Evolutionary conservation across 1,284 basidiomycete genomes (phyloP), one percentile per base, ranked within the genome.

Genomic region (Dichomitus squalens): DNA sequence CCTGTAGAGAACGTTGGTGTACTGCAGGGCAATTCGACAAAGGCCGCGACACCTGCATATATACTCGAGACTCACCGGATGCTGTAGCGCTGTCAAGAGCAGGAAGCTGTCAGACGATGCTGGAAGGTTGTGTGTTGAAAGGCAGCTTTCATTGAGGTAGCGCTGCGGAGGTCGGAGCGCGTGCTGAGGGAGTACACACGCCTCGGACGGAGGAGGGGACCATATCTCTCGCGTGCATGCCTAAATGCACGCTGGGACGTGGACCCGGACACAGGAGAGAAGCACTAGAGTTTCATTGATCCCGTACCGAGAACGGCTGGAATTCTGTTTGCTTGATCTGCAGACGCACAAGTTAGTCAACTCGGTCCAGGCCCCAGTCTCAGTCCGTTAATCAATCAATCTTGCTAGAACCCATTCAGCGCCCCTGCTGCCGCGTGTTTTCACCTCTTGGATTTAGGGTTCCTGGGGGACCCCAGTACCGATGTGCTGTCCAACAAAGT

Each of bases 341-440:
- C 59, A 57, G 51, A 44, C 49, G 59, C 61, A 50, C 43, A 50
- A 55, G 39, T 50, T 40, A 29, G 35, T 57, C 48, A 40, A 48
- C 53, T 44, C 38, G 55, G 61, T 55, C 61, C 64, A 53, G 63
- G 58, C 61, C 47, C 18, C 20, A 12, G 27, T 6, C 20, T 47
- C 29, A 38, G 14, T 21, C 46, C 60, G 53, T 61, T 59, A 61
- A 66, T 64, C 63, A 66, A 71, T 71, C 66, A 66, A 61, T 67
- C 63, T 64, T 60, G 64, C 66, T 67, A 67, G 63, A 67, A 65
- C 50, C 48, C 52, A 35, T 53, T 50, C 63, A 44, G 53, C 53
- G 49, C 47, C 54, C 39, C 44, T 31, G 29, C 49, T 44, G 50
- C 58, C 58, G 54, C 55, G 49, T 60, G 55, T 56, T 53, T 46